Evolutionary conservation across 345 rosid species (phyloP).

Genomic region (Camelina neglecta): DNA sequence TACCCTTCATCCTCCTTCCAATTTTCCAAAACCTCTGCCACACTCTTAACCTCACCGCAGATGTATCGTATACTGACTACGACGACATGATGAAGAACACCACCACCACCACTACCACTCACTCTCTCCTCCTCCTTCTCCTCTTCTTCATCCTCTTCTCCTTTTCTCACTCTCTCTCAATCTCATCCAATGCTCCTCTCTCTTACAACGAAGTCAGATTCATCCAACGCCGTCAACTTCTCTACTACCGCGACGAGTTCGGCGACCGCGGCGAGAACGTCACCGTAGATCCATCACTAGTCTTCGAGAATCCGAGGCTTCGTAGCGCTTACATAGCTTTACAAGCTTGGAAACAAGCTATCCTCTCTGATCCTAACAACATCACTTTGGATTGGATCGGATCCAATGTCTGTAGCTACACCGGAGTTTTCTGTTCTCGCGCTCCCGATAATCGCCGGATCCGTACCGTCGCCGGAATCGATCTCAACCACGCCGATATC

Average conservation of each 20-base stretch:
- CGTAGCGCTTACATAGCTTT: slow-evolving; percentile 77
- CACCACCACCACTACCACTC: slow-evolving; percentile 48
- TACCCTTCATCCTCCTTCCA: slow-evolving; percentile 30
- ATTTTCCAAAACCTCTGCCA: slow-evolving; percentile 31
- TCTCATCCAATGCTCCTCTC: slow-evolving; percentile 60
- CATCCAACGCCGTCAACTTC: slow-evolving; percentile 86
- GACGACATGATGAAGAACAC: slow-evolving; percentile 63
- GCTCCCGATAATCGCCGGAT: slow-evolving; percentile 62
- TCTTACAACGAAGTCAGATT: slow-evolving; percentile 59
- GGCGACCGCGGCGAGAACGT: slow-evolving; percentile 86
- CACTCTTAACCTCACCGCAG: slow-evolving; percentile 42
- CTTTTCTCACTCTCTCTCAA: slow-evolving; percentile 37
- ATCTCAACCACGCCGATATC: slow-evolving; percentile 84
- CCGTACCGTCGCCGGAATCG: slow-evolving; percentile 83
- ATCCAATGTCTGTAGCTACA: slow-evolving; percentile 67
- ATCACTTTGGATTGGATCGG: slow-evolving; percentile 70
- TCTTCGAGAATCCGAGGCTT: slow-evolving; percentile 64
- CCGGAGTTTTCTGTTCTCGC: slow-evolving; percentile 63
- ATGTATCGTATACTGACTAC: slow-evolving; percentile 73
- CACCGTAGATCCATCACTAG: slow-evolving; percentile 71
- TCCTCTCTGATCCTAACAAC: slow-evolving; percentile 79
- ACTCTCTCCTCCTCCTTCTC: slow-evolving; percentile 38
- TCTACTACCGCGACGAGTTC: slow-evolving; percentile 82
- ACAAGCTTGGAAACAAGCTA: slow-evolving; percentile 89
- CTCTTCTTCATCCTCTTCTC: slow-evolving; percentile 24